Evolutionary conservation across 1,139 yeast species (phyloP).

Genomic region (Yamadazyma dushanensis): DNA sequence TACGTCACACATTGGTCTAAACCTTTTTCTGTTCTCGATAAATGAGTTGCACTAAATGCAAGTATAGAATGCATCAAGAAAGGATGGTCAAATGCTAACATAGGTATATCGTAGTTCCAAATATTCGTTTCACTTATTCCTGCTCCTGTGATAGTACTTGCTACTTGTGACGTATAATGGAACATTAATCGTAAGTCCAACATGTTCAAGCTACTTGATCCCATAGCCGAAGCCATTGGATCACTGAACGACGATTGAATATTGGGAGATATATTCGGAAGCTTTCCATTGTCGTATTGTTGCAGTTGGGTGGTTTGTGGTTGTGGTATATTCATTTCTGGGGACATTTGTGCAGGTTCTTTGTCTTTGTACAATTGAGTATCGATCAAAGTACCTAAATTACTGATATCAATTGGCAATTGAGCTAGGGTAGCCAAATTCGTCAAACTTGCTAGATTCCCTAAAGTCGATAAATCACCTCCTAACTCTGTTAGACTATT

Average conservation of each 20-base stretch:
- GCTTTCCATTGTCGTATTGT: not conserved
- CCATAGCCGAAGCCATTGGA: constrained; percentile 17
- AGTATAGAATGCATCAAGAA: constrained; percentile 88
- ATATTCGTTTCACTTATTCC: constrained; percentile 85
- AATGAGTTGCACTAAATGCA: constrained; percentile 90
- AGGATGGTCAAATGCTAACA: constrained; percentile 84
- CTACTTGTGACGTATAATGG: constrained; percentile 82
- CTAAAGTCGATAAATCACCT: constrained; percentile 36
- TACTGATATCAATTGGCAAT: constrained; percentile 42
- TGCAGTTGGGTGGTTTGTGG: not conserved
- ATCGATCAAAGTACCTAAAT: constrained; percentile 33
- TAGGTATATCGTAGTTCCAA: constrained; percentile 87
- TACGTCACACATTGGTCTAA: constrained; percentile 81
- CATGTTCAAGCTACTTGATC: constrained; percentile 53
- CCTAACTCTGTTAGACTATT: constrained; percentile 42
- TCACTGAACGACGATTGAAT: constrained; percentile 19
- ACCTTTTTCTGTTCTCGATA: constrained; percentile 74
- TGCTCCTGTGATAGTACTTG: constrained; percentile 85
- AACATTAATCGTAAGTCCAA: constrained; percentile 79
- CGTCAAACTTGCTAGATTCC: constrained; percentile 41
- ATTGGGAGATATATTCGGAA: constrained; percentile 33
- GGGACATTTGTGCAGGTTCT: constrained; percentile 1
- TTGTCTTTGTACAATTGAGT: constrained; percentile 17
- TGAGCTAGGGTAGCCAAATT: constrained; percentile 48
- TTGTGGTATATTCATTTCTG: not conserved